These are phyloP conservation scores for Schoenoplectus tabernaemontani DNA, from an alignment of 202 grass and related monocot species.

Conservation along the genomic window DNA sequence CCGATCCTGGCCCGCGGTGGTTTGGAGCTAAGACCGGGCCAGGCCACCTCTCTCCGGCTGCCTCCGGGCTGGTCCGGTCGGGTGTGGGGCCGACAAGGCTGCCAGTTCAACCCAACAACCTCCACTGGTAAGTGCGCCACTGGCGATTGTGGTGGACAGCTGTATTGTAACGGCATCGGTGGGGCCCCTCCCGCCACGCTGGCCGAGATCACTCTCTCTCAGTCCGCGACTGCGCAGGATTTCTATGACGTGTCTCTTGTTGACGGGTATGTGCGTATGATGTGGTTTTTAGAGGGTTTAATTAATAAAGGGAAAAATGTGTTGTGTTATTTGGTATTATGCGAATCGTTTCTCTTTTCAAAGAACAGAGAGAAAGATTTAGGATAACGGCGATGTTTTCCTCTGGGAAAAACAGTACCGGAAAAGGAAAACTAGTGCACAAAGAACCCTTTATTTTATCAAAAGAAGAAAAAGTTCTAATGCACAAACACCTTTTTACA, in stretches of 20 bases:
- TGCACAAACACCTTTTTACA: not conserved
- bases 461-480: not conserved
- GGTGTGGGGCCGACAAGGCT: conserved; percentile 80
- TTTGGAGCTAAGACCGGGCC: conserved; percentile 35
- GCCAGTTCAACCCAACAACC: conserved; percentile 52
- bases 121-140: conserved; percentile 61
- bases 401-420: not conserved
- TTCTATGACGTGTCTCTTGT: conserved; percentile 99
- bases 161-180: conserved; percentile 74
- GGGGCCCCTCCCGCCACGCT: conserved; percentile 67
- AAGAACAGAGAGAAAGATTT: too few species aligned
- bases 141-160: conserved; percentile 72
- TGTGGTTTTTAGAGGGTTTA: not conserved
- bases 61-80: conserved; percentile 66
- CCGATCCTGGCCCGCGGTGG: conserved; percentile 53
- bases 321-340: too few species aligned
- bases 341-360: not conserved
- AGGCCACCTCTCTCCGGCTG: conserved; percentile 48
- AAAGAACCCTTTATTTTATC: not conserved
- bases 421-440: not conserved
- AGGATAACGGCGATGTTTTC: not conserved
- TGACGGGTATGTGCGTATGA: conserved; percentile 79
- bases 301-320: not conserved
- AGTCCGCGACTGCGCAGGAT: conserved; percentile 28
- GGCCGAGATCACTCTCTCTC: conserved; percentile 61